Conservation (phyloP, 345 rosid species). For the Gossypium ekmanianum region DNA sequence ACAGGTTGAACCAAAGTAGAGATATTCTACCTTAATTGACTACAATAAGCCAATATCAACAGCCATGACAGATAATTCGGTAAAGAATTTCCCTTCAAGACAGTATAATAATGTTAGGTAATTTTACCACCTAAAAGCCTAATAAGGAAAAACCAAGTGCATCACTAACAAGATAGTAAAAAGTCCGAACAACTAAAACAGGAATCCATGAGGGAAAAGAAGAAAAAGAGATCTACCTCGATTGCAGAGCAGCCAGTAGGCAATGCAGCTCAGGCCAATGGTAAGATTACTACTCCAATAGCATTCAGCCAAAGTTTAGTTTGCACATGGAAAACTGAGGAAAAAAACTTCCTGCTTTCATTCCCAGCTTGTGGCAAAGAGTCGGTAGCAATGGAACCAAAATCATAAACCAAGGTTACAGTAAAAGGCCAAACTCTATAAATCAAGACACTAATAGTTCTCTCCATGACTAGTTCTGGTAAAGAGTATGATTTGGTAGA, state of each 20-base stretch:
- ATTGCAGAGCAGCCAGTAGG: conserved; percentile 29
- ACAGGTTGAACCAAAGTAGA: conserved; percentile 17
- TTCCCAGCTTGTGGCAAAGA: conserved; percentile 19
- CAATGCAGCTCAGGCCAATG: conserved; percentile 25
- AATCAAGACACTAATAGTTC: conserved; percentile 31
- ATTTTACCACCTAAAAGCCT: conserved; percentile 8
- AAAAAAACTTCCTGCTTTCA: conserved; percentile 20
- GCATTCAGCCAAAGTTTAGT: conserved; percentile 24
- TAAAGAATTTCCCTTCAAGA: conserved; percentile 13
- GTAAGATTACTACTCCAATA: conserved; percentile 24
- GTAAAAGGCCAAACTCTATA: conserved; percentile 38
- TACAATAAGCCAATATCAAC: conserved; percentile 16
- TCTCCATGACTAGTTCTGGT: conserved; percentile 26
- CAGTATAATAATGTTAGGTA: conserved; percentile 2
- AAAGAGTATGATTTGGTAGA: conserved; percentile 23
- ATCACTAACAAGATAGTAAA: neutral
- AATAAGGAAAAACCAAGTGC: conserved; percentile 14
- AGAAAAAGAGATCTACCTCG: conserved; percentile 35
- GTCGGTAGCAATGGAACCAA: conserved; percentile 29
- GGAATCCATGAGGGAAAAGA: conserved; percentile 1
- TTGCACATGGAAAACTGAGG: conserved; percentile 16
- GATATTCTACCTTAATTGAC: conserved; percentile 10
- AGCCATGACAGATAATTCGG: conserved; percentile 14
- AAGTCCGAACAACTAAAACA: conserved; percentile 12
- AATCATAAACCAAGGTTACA: conserved; percentile 23